Evolutionary conservation across 2,329 filamentous ascomycete species (phyloP).

Genomic region (Claviceps monticola): DNA sequence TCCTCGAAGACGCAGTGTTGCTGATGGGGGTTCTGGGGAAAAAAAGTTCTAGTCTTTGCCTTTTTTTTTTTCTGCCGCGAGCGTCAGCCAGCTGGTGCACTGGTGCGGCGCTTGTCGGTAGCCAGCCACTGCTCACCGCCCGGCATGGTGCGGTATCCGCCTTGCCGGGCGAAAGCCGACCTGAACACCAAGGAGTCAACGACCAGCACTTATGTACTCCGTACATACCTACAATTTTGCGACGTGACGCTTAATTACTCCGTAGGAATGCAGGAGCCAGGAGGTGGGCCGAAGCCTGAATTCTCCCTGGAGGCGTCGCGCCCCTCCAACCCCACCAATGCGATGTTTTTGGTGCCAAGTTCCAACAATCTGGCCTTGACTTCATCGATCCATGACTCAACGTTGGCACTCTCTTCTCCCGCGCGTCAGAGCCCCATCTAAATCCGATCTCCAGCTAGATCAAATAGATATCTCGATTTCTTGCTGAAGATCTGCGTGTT

Average conservation of each 20-base stretch:
- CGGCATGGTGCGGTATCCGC: neutral
- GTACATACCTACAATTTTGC: no score
- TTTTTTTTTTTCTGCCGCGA: conserved; percentile 19
- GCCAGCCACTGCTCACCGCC: neutral
- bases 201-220: no score
- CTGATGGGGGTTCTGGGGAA: neutral
- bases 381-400: neutral
- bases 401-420: neutral
- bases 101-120: conserved; percentile 1
- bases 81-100: conserved; percentile 2
- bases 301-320: neutral
- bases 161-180: no score
- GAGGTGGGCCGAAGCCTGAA: neutral
- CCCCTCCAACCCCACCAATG: conserved; percentile 14
- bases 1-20: neutral
- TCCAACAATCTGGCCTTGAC: neutral
- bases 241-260: no score
- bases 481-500: neutral
- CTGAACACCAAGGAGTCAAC: no score
- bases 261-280: no score
- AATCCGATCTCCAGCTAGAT: no score
- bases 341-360: neutral
- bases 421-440: neutral
- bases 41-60: conserved; percentile 17
- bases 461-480: neutral